Evolutionary conservation across 768 basidiomycete genomes (phyloP), one percentile per base, ranked within the genome.

Genomic region (Macrolepiota fuliginosa): DNA sequence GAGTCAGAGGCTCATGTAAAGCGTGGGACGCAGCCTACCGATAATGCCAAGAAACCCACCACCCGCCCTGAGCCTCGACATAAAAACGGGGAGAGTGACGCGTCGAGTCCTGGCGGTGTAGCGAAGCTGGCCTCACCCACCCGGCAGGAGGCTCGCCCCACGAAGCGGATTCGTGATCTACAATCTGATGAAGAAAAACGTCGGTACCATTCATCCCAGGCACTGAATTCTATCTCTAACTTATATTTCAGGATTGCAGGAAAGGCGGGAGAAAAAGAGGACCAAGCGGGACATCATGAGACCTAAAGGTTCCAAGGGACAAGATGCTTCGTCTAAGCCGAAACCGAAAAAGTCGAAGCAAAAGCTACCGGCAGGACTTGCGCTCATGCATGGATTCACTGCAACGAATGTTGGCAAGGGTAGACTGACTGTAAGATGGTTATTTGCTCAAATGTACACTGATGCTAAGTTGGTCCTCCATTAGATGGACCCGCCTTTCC

Each of bases 311-410:
- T 61, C 56, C 56, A 65, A 69, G 54, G 51, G 71, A 10, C n/a
- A n/a, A n/a, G 52, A 63, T 27, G 65, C 63, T 12, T 32, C 54
- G 40, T 58, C 62, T 19, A 62, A 59, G 61, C 54, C 56, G 52
- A 61, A 68, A 63, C 42, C 69, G 56, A 70, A 65, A 35, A 61
- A 68, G 59, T 60, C 54, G 45, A 72, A 70, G 53, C 73, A 71
- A n/a, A 80, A 73, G 49, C 59, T 77, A 10, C 76, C 81, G 9
- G 72, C 81, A 1, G 84, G 81, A 3, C 75, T 89, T 36, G 86
- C 87, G 0, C 75, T 90, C 27, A 85, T 90, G 84, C 85, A 89
- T 63, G 86, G 86, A 0, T 88, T 89, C 68, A 72, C 79, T 15
- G 83, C 88, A 0, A 81, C 79, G 4, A 89, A 87, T 63, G 78